These are phyloP conservation scores for Penicillium sclerotiorum DNA, from an alignment of 2,329 filamentous ascomycete species.

Conservation along the genomic window DNA sequence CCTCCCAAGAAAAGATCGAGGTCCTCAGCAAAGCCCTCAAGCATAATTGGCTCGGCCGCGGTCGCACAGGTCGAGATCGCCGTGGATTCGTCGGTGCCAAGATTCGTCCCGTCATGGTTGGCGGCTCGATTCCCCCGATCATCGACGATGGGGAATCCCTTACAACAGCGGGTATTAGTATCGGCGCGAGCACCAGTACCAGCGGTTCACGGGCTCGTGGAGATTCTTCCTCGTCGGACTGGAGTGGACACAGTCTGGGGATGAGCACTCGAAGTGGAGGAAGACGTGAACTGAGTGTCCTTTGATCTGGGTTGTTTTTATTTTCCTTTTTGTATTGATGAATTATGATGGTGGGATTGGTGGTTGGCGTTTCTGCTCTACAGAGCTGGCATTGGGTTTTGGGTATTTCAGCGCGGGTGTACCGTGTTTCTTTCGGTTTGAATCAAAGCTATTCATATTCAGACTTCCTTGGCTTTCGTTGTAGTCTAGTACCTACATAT, in stretches of 20 bases:
- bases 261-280: conserved; percentile 26
- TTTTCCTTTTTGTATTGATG: not conserved
- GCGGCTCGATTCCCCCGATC: conserved; percentile 21
- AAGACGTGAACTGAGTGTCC: conserved; percentile 35
- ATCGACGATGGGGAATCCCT: conserved; percentile 30
- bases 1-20: conserved; percentile 76
- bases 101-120: conserved; percentile 40
- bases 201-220: conserved; percentile 22
- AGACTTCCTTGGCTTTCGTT: too few relatives aligned
- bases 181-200: conserved; percentile 27
- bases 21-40: conserved; percentile 85
- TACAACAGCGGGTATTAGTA: conserved; percentile 25
- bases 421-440: not conserved
- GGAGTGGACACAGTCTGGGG: conserved; percentile 22
- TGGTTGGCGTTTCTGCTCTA: not conserved
- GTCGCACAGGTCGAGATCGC: conserved; percentile 83
- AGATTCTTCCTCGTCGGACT: conserved; percentile 28
- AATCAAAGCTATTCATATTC: too few relatives aligned
- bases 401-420: not conserved
- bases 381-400: not conserved
- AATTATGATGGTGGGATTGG: conserved; percentile 1
- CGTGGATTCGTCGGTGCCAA: conserved; percentile 82
- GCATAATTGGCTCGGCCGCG: conserved; percentile 93
- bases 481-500: too few relatives aligned
- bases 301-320: conserved; percentile 14